phyloP scores from a whole-genome alignment of 306 rosid genomes.

The Inga oerstediana region DNA sequence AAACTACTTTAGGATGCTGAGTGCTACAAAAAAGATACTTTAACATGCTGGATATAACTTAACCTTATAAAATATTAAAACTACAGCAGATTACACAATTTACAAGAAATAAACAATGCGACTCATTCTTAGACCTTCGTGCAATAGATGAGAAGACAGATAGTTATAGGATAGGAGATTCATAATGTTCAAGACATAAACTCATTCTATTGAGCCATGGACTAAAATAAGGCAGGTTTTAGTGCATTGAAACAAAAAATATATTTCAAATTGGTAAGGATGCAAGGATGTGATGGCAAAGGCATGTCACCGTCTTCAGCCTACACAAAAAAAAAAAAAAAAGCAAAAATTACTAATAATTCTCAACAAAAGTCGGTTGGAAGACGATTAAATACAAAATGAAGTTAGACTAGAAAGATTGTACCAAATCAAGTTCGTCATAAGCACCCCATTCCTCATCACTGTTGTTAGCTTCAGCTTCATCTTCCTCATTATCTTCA shows the following conservation, averaged over 20 bases:
- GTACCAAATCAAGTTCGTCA: constrained; percentile 63
- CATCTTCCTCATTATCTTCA: constrained; percentile 68
- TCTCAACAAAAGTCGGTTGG: constrained; percentile 6
- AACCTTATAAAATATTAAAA: neutral
- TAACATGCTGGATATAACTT: no score
- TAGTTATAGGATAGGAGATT: neutral
- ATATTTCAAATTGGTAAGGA: constrained; percentile 42
- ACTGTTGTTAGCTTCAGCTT: constrained; percentile 53
- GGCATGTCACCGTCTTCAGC: constrained; percentile 63
- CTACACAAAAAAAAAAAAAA: constrained; percentile 51
- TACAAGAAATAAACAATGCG: neutral
- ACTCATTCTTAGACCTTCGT: neutral
- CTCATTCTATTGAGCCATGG: neutral
- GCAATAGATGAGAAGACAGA: neutral
- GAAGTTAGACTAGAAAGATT: constrained; percentile 23
- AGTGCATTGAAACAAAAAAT: neutral
- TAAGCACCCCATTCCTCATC: constrained; percentile 60
- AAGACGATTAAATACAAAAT: constrained; percentile 11
- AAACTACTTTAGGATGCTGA: no score
- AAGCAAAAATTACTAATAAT: constrained; percentile 16
- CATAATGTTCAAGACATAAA: neutral
- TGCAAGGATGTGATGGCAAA: constrained; percentile 66
- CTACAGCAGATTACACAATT: neutral
- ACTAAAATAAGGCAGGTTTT: neutral
- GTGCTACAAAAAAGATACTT: no score